Evolutionary conservation across 1,284 basidiomycete species (phyloP), one percentile per base, ranked within the genome.

Genomic region (Leccinum griseonigrum): DNA sequence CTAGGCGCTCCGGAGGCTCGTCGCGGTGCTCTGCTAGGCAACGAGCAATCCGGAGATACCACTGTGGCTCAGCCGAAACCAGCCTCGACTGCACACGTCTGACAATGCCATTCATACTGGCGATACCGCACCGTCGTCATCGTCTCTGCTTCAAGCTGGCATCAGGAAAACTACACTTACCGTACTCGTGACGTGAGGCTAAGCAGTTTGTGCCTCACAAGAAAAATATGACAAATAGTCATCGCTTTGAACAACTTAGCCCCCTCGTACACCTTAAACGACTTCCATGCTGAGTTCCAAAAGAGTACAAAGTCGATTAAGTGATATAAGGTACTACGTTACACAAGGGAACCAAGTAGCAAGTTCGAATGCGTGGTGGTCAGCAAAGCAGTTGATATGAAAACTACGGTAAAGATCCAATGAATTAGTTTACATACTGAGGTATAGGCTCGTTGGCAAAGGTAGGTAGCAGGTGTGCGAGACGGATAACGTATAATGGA

Each of bases 281-380:
- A 48, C 22, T 26, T 48, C 46, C 11, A 22, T 13, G 22, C n/a
- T 11, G 5, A 48, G 46, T 38, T 14, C 22, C 46, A 26, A 26
- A 22, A 48, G 22, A 26, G 22, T 26, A 22, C 46, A 22, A 26
- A 5, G 18, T 48, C 22, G 11, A 26, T 48, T 26, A 48, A 48
- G 46, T 48, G 9, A 48, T 26, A n/a, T 48, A 48, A 48, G 40
- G 10, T 26, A 48, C 22, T 48, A 48, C 4, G 46, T 48, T 26
- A 48, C 46, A 48, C 10, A 26, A 48, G 46, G 9, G 14, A 14
- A 48, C 26, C 46, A 22, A 48, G 22, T 26, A 48, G 40, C 40
- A 13, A 48, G 46, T 26, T 48, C 22, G 11, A 59, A 59, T 32
- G 51, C n/a, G 11, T 59, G 58, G 13, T 59, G 51, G 29, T 59